phyloP scores from a whole-genome alignment of 2,329 filamentous ascomycete species.

The Metarhizium guizhouense region DNA sequence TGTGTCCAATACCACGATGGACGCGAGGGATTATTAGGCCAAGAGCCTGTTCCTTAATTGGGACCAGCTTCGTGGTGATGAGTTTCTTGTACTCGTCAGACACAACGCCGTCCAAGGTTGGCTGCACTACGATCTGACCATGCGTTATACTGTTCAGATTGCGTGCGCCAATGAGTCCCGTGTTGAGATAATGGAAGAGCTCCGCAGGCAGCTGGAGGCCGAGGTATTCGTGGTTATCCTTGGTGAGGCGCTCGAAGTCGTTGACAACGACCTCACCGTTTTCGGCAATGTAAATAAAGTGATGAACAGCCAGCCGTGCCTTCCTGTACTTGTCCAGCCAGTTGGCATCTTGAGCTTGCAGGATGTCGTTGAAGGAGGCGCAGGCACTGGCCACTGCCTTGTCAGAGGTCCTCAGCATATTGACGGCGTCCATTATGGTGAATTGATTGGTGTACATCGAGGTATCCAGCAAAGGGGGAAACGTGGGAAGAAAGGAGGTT shows the following conservation, averaged over 20 bases:
- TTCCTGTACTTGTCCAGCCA: conserved; percentile 85
- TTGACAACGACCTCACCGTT: conserved; percentile 71
- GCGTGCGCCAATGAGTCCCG: conserved; percentile 69
- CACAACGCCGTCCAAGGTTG: conserved; percentile 78
- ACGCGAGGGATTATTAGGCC: conserved; percentile 71
- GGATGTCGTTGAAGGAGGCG: conserved; percentile 69
- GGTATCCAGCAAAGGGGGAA: conserved; percentile 64
- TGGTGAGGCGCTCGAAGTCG: conserved; percentile 64
- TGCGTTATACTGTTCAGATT: conserved; percentile 77
- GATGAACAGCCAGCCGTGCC: conserved; percentile 75
- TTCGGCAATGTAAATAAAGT: conserved; percentile 73
- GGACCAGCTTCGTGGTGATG: conserved; percentile 63
- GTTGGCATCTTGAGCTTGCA: conserved; percentile 58
- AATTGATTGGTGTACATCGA: conserved; percentile 45
- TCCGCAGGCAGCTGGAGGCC: conserved; percentile 86
- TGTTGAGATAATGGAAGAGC: conserved; percentile 81
- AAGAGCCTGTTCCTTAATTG: conserved; percentile 67
- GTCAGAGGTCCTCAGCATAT: conserved; percentile 61
- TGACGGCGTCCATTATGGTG: conserved; percentile 67
- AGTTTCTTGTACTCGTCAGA: conserved; percentile 75
- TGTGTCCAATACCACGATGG: conserved; percentile 75
- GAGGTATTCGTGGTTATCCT: conserved; percentile 81
- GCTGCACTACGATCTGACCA: conserved; percentile 65
- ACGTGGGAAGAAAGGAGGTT: conserved; percentile 67
- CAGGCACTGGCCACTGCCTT: conserved; percentile 66